These are phyloP conservation scores for Fallopia convolvulus DNA, from an alignment of 148 eudicot genomes.

Conservation along the genomic window DNA sequence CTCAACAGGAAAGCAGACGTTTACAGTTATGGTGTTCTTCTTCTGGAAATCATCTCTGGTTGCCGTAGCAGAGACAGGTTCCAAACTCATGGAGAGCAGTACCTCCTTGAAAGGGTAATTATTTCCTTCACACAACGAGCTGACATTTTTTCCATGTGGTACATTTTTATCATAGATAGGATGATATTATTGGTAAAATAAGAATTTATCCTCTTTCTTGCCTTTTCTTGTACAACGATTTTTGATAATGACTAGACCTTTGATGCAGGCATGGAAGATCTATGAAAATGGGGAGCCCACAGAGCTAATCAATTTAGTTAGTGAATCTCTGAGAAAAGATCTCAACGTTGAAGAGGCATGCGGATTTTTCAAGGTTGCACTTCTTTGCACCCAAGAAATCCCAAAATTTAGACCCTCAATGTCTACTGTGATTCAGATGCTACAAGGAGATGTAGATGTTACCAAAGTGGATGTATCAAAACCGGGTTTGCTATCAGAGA, in stretches of 20 bases:
- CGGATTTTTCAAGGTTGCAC: conserved; percentile 43
- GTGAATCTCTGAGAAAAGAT: conserved; percentile 38
- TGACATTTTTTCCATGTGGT: neutral
- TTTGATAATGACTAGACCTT: conserved; percentile 5
- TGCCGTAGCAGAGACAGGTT: conserved; percentile 48
- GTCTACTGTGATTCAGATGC: conserved; percentile 56
- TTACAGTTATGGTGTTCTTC: conserved; percentile 84
- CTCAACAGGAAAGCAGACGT: conserved; percentile 80
- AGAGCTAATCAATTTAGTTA: conserved; percentile 33
- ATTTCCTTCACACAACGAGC: neutral
- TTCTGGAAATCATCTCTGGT: conserved; percentile 79
- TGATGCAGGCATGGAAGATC: conserved; percentile 60
- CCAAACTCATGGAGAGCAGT: conserved; percentile 42
- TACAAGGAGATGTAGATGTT: conserved; percentile 45
- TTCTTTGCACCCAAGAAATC: conserved; percentile 64
- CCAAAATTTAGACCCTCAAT: conserved; percentile 56
- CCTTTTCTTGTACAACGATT: neutral
- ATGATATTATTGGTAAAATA: neutral
- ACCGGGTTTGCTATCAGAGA: conserved; percentile 40
- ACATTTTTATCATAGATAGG: neutral
- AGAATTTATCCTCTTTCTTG: neutral
- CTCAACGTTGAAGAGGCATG: conserved; percentile 41
- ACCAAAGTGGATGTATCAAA: conserved; percentile 22
- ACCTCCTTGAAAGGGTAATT: conserved; percentile 68
- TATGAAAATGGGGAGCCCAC: conserved; percentile 20